Conservation (phyloP, 1,284 basidiomycete species). For the Ustilago esculenta region DNA sequence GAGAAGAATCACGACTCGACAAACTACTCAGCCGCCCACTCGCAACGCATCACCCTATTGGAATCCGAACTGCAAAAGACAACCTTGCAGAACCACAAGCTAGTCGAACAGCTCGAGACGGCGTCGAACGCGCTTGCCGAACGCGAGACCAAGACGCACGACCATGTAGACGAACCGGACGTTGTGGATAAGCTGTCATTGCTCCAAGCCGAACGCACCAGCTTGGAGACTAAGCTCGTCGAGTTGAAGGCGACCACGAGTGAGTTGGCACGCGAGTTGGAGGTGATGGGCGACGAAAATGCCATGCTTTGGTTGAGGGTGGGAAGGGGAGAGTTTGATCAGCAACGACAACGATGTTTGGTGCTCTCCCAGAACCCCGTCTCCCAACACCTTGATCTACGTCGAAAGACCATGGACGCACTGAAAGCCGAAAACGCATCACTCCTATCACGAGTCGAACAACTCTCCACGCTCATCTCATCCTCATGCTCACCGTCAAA, state of each 20-base stretch:
- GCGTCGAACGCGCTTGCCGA: conserved; percentile 6
- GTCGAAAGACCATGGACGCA: conserved; percentile 76
- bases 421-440: conserved; percentile 80
- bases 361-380: conserved; percentile 79
- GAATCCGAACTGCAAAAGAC: conserved; percentile 45
- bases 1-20: conserved; percentile 41
- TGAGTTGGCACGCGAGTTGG: conserved; percentile 69
- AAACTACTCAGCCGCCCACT: conserved; percentile 56
- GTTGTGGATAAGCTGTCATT: not conserved
- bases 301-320: conserved; percentile 74
- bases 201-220: conserved; percentile 16
- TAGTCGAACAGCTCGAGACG: conserved; percentile 13
- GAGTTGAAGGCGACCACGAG: conserved; percentile 45
- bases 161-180: not conserved
- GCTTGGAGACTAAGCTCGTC: conserved; percentile 47
- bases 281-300: conserved; percentile 76
- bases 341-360: conserved; percentile 76
- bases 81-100: conserved; percentile 9
- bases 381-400: conserved; percentile 76
- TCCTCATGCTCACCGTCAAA: no score
- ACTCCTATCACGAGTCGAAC: conserved; percentile 69
- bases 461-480: conserved; percentile 48
- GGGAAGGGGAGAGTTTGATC: conserved; percentile 78
- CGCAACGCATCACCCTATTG: conserved; percentile 58
- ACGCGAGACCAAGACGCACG: conserved; percentile 17